Conservation (phyloP, 495 filamentous ascomycete species). For the Halenospora varia region DNA sequence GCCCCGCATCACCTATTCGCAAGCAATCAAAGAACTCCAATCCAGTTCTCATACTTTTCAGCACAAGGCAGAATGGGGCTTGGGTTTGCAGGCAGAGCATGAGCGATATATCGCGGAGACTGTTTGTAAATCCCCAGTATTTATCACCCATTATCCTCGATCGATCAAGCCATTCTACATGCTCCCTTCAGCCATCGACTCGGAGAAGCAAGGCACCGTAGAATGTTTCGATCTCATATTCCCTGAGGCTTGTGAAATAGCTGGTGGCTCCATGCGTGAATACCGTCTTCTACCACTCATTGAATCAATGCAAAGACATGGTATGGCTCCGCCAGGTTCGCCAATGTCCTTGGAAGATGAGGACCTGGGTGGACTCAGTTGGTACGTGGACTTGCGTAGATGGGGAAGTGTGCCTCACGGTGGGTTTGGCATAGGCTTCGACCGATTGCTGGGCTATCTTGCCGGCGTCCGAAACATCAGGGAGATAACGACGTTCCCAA, state of each 20-base stretch:
- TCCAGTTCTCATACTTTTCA: constrained; percentile 53
- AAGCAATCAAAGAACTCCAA: constrained; percentile 67
- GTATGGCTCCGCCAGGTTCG: constrained; percentile 36
- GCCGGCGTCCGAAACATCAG: constrained; percentile 79
- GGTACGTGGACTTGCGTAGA: constrained; percentile 92
- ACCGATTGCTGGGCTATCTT: constrained; percentile 83
- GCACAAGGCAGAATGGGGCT: constrained; percentile 63
- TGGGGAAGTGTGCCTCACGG: constrained; percentile 96
- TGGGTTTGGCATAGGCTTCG: constrained; percentile 92
- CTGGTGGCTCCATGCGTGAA: constrained; percentile 90
- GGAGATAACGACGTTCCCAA: constrained; percentile 84
- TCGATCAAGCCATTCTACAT: constrained; percentile 96
- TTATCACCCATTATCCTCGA: constrained; percentile 88
- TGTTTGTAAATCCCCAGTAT: constrained; percentile 68
- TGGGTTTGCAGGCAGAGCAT: constrained; percentile 84
- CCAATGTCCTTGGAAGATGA: constrained; percentile 33
- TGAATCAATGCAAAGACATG: constrained; percentile 65
- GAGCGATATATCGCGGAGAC: constrained; percentile 79
- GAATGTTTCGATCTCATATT: constrained; percentile 95
- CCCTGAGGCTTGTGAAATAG: constrained; percentile 84
- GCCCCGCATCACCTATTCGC: constrained; percentile 81
- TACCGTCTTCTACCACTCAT: constrained; percentile 70
- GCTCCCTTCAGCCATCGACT: constrained; percentile 37
- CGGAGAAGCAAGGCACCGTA: constrained; percentile 48
- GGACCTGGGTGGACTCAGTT: constrained; percentile 59